A percentile compares a stretch with the other conserved stretches of the same genome.
Evolutionary conservation across 23 red algal species (phyloP).

Genomic region (Agarophyton chilense): DNA sequence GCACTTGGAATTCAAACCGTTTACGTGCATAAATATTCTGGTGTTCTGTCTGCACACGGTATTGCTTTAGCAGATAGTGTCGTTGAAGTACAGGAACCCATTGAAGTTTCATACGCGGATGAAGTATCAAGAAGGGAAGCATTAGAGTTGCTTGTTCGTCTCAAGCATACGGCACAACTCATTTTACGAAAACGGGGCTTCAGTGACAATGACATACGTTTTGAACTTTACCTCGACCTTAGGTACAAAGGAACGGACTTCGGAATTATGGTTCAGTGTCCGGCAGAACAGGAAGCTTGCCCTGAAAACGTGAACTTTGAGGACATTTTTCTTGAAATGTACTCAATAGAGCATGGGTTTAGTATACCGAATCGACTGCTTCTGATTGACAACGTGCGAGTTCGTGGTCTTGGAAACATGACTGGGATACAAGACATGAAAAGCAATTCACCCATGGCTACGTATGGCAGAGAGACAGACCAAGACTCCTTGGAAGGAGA

Average conservation of each 20-base stretch:
- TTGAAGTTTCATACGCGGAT: conserved; percentile 41
- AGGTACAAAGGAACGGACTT: conserved; percentile 96
- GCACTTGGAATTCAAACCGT: conserved; percentile 84
- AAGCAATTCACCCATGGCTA: not conserved
- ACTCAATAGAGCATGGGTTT: conserved; percentile 93
- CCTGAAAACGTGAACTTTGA: conserved; percentile 48
- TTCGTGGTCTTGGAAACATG: conserved; percentile 58
- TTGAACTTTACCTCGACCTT: conserved; percentile 85
- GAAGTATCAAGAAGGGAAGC: conserved; percentile 37
- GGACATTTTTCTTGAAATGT: conserved; percentile 61
- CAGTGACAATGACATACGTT: conserved; percentile 22
- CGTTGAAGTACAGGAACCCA: conserved; percentile 83
- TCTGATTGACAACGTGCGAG: conserved; percentile 87
- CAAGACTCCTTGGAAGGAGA: not conserved
- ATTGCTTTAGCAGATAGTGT: conserved; percentile 93
- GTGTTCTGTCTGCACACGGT: conserved; percentile 97
- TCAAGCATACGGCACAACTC: conserved; percentile 3
- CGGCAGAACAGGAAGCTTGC: not conserved
- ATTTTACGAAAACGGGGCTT: conserved; percentile 22
- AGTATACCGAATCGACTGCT: conserved; percentile 66
- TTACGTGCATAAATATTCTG: conserved; percentile 93
- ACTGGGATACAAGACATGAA: not conserved
- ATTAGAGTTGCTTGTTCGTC: conserved; percentile 20
- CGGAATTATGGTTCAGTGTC: conserved; percentile 88
- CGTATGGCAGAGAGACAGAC: not conserved